These are phyloP conservation scores for Heliamphora exappendiculata DNA, from an alignment of 148 eudicot species.

Conservation along the genomic window DNA sequence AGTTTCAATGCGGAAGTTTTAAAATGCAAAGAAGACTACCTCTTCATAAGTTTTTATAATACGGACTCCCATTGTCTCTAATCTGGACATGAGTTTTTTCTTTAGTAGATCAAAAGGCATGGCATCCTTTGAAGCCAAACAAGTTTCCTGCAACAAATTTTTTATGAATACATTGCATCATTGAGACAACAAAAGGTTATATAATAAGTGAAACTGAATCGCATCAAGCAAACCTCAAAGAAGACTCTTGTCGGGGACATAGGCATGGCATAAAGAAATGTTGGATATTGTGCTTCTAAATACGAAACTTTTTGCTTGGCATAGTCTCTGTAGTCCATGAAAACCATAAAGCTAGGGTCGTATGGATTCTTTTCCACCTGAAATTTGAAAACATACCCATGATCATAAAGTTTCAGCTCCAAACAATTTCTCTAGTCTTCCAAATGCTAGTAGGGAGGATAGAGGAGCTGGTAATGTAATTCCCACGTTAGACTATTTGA, in stretches of 20 bases:
- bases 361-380: conserved; percentile 90
- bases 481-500: background rate
- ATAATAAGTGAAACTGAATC: background rate
- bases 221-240: conserved; percentile 63
- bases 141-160: conserved; percentile 66
- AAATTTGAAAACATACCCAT: conserved; percentile 8
- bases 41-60: conserved; percentile 74
- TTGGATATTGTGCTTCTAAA: conserved; percentile 71
- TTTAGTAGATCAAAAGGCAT: conserved; percentile 90
- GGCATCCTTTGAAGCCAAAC: conserved; percentile 93
- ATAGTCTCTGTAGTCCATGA: conserved; percentile 95
- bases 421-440: background rate
- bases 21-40: conserved; percentile 32
- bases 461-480: background rate
- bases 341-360: conserved; percentile 90
- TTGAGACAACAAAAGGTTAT: background rate
- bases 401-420: conserved; percentile 6
- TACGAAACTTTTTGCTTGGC: conserved; percentile 36
- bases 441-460: background rate
- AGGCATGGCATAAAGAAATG: conserved; percentile 94
- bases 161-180: background rate
- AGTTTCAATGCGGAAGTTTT: background rate
- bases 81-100: conserved; percentile 75
- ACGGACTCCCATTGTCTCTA: conserved; percentile 77
- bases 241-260: conserved; percentile 88